Evolutionary conservation across 331 rosid genomes (phyloP).

Genomic region (Quercus tomentella): DNA sequence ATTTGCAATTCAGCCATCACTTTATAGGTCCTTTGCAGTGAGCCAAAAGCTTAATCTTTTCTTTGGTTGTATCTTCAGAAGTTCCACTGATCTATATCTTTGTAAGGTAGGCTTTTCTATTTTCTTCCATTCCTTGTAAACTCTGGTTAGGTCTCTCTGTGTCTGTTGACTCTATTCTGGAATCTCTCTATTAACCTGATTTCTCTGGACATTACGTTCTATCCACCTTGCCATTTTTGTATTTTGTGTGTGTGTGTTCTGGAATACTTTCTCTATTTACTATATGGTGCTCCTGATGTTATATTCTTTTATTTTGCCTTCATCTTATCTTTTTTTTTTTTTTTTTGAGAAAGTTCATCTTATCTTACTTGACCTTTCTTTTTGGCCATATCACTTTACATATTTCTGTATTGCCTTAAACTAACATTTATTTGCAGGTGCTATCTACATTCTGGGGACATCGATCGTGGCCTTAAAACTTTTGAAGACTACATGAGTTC

Average conservation of each 20-base stretch:
- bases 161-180: not conserved
- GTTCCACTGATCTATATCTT: too few species aligned
- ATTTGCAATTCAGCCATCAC: too few species aligned
- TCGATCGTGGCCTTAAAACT: slow-evolving; percentile 59
- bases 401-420: slow-evolving; percentile 9
- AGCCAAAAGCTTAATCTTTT: too few species aligned
- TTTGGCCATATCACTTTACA: not conserved
- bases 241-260: not conserved
- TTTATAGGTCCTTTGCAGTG: too few species aligned
- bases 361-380: not conserved
- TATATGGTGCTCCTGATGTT: not conserved
- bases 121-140: too few species aligned
- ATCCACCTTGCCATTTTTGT: not conserved
- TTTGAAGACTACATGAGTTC: slow-evolving; percentile 51
- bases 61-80: too few species aligned
- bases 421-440: slow-evolving; percentile 56
- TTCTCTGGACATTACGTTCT: not conserved
- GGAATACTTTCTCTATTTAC: not conserved
- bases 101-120: too few species aligned
- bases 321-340: not conserved
- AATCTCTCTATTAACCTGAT: not conserved
- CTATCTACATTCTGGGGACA: slow-evolving; percentile 66
- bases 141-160: not conserved
- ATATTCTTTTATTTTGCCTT: not conserved
- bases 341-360: too few species aligned